Evolutionary conservation across 345 rosid genomes (phyloP).

Genomic region (Eucalyptus melliodora): DNA sequence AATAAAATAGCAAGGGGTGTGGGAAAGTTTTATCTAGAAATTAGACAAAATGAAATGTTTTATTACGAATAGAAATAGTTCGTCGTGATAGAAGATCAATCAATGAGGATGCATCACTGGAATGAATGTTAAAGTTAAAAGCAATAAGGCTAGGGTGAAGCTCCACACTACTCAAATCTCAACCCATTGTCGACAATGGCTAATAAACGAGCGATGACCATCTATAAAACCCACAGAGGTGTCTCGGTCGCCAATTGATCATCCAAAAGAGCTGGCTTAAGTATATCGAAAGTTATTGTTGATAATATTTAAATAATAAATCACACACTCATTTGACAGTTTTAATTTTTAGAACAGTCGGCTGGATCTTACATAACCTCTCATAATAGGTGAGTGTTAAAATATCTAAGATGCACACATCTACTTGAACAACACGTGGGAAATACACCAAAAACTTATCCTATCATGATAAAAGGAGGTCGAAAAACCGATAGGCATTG

Average conservation of each 20-base stretch:
- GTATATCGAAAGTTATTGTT: accelerated
- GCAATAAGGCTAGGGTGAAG: accelerated
- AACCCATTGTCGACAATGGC: accelerated
- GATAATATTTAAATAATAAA: too few relatives aligned
- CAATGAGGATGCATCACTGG: too few relatives aligned
- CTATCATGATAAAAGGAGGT: not conserved
- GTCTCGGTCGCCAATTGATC: accelerated
- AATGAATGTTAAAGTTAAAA: not conserved
- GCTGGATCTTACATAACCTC: too few relatives aligned
- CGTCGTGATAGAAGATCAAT: not conserved
- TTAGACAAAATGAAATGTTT: not conserved
- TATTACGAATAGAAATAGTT: not conserved
- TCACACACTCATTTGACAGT: accelerated
- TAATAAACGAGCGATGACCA: accelerated
- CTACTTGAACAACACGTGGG: accelerated
- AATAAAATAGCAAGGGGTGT: accelerated
- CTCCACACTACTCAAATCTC: not conserved
- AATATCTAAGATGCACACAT: too few relatives aligned
- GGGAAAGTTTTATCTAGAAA: accelerated
- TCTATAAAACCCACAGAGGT: accelerated
- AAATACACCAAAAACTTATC: not conserved
- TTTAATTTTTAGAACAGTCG: too few relatives aligned
- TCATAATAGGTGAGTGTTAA: too few relatives aligned
- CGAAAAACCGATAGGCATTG: too few relatives aligned
- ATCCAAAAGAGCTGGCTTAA: accelerated